Conservation (phyloP, 257 asterid species). For the Perilla frutescens region DNA sequence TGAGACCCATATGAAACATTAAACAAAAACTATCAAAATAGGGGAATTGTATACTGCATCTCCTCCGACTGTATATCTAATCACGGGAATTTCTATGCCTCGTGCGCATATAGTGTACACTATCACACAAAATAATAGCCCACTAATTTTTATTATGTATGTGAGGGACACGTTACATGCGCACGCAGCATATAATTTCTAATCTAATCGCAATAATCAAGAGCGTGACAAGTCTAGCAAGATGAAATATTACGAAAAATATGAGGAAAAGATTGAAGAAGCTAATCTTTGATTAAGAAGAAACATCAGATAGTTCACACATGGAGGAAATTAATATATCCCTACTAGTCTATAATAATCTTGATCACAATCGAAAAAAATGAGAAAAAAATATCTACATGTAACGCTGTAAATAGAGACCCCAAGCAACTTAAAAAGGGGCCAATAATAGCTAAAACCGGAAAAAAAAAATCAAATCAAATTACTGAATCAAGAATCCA, state of each 20-base stretch:
- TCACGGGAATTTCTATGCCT: too few relatives aligned
- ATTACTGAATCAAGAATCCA: slow-evolving; percentile 37
- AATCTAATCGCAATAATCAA: too few relatives aligned
- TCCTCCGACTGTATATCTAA: too few relatives aligned
- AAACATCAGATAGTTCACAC: slow-evolving; percentile 39
- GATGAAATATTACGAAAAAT: neutral
- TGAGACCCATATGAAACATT: too few relatives aligned
- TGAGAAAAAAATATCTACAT: slow-evolving; percentile 37
- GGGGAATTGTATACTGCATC: too few relatives aligned
- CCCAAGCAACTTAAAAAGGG: slow-evolving; percentile 39
- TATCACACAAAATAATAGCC: too few relatives aligned
- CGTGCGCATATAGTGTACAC: too few relatives aligned
- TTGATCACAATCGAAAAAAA: slow-evolving; percentile 30
- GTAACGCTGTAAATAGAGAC: slow-evolving; percentile 37
- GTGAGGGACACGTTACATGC: too few relatives aligned
- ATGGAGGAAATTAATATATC: slow-evolving; percentile 16
- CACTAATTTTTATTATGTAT: too few relatives aligned
- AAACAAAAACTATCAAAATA: too few relatives aligned
- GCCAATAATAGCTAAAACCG: slow-evolving; percentile 32
- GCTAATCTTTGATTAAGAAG: slow-evolving; percentile 26
- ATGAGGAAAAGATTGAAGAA: slow-evolving; percentile 14
- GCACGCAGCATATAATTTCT: too few relatives aligned
- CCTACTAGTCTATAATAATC: slow-evolving; percentile 33
- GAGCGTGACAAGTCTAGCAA: too few relatives aligned
- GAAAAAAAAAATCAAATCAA: slow-evolving; percentile 17